Evolutionary conservation across 768 basidiomycete species (phyloP).

Genomic region (Antrodiella citrinella): DNA sequence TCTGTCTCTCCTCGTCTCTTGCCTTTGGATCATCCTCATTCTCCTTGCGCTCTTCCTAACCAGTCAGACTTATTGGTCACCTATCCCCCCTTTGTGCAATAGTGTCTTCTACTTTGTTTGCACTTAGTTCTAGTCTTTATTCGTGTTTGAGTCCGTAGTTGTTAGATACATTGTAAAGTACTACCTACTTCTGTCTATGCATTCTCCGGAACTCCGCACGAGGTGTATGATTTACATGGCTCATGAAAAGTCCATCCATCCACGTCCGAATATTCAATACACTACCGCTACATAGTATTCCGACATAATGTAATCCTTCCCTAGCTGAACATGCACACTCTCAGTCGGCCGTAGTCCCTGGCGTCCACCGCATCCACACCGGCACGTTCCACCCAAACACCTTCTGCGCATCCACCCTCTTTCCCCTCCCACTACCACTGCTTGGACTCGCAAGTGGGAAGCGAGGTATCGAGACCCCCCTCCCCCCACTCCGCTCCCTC

Average conservation of each 20-base stretch:
- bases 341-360: background rate
- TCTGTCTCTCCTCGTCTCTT: background rate
- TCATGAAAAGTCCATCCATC: background rate
- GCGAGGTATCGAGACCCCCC: slow-evolving; percentile 15
- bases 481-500: slow-evolving; percentile 25
- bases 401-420: background rate
- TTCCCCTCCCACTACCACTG: background rate
- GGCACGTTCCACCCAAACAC: background rate
- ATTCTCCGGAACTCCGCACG: background rate
- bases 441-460: slow-evolving; percentile 12
- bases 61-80: no score
- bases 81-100: no score
- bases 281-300: no score
- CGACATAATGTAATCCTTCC: background rate
- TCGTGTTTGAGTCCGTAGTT: background rate
- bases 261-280: background rate
- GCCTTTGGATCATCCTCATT: no score
- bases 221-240: background rate
- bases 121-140: background rate
- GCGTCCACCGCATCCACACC: background rate
- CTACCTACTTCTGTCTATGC: background rate
- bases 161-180: background rate
- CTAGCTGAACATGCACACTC: background rate
- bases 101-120: background rate
- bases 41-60: background rate